Evolutionary conservation across 2,329 filamentous ascomycete species (phyloP), one percentile per base, ranked within the genome.

Genomic region (Claviceps fusiformis): DNA sequence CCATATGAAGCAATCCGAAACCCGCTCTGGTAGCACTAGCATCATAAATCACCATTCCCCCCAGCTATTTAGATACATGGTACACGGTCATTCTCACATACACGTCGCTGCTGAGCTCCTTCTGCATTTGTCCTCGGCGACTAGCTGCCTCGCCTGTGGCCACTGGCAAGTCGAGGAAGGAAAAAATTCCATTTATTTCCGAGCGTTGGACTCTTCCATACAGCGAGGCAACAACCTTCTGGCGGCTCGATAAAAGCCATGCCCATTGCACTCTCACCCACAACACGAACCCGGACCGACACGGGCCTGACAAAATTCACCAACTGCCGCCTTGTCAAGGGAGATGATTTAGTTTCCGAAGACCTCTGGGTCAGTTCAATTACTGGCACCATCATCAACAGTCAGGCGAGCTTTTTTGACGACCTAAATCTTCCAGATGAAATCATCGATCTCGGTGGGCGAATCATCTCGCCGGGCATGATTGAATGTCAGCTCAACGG

Each of bases 401-500:
- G 78, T 63, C 82, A 85, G 64, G 73, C 77, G 43, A 73, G 76
- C 41, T 86, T 85, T 67, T 91, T 87, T 67, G 82, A 83, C 62
- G 78, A 87, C 53, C 76, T 82, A 49, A 73, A 78, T 54, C 74
- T 84, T 3, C 88, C 91, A 1, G 87, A 92, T 65, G 72, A 83
- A 61, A 83, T 85, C 54, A 76, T 95, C 62, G 83, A 96, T 64
- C 81, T 96, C 1, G 81, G 83, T 53, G 89, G 89, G 56, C 88
- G 88, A 62, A 92, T 95, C 60, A 68, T 96, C 24, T 82, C 87
- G 0, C 89, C 91, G 0, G 91, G 91, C 31, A 78, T 96, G 65
- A 93, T 96, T 62, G 91, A 96, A 61, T 86, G 86, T 53, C 91
- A 96, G 70, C 82, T 96, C 62, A 96, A 96, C 64, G 91, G 91